These are phyloP conservation scores for Tuber indicum DNA, from an alignment of 495 filamentous ascomycete species.

Conservation along the genomic window DNA sequence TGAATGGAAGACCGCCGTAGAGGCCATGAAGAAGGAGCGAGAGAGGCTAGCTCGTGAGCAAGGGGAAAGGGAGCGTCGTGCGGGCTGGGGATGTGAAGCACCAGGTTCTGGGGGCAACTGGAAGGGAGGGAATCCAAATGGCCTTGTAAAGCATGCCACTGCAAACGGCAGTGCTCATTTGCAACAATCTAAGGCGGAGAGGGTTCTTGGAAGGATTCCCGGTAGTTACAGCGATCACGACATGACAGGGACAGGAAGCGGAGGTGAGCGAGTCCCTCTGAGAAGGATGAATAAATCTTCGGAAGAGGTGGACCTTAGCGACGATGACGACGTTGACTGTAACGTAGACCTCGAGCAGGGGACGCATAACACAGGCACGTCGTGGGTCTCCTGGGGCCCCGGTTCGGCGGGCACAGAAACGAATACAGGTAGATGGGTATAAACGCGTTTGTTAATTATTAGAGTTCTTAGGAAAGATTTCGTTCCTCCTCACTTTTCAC, in stretches of 20 bases:
- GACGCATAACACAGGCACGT: background rate
- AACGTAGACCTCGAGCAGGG: slow-evolving; percentile 25
- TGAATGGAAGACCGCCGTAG: slow-evolving; percentile 62
- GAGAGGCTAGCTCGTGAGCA: slow-evolving; percentile 48
- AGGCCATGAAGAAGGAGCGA: slow-evolving; percentile 54
- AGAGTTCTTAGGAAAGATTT: background rate
- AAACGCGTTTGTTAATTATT: background rate
- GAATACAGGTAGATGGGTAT: background rate
- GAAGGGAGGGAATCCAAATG: slow-evolving; percentile 33
- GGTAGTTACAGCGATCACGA: slow-evolving; percentile 39
- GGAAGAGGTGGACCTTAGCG: slow-evolving; percentile 30
- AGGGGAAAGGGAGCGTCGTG: slow-evolving; percentile 51
- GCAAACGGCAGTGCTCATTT: slow-evolving; percentile 3
- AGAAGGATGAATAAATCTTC: slow-evolving; percentile 33
- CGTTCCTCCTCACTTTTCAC: background rate
- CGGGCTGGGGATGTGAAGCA: slow-evolving; percentile 50
- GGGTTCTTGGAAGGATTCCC: slow-evolving; percentile 42
- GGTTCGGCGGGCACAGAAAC: background rate
- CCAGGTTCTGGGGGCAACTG: slow-evolving; percentile 15
- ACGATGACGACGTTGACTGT: slow-evolving; percentile 39
- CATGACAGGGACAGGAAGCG: background rate
- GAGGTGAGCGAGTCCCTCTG: slow-evolving; percentile 38
- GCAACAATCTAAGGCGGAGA: slow-evolving; percentile 42
- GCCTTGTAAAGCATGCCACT: slow-evolving; percentile 31
- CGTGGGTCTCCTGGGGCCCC: background rate